Evolutionary conservation across 306 rosid genomes (phyloP), one percentile per base, ranked within the genome.

Genomic region (Mimosa pudica): DNA sequence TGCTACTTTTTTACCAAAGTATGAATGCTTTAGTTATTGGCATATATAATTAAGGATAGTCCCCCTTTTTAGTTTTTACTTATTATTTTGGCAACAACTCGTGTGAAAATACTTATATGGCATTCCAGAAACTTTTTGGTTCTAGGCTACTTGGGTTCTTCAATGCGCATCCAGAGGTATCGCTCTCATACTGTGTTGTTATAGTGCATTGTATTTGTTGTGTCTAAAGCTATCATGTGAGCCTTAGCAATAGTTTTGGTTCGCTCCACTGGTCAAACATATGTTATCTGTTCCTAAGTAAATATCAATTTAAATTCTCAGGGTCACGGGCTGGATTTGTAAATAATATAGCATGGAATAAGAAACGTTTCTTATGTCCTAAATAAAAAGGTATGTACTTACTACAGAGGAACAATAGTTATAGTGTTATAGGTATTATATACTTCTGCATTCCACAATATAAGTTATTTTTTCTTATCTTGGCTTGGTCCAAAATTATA

Each of bases 161-260:
- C 77, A 65, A 72, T 57, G 41, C 8, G 77, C 87, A 93, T 74
- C 92, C 90, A 5, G 81, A 89, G 92, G 97, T 93, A 85, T 54
- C n/a, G 6, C 60, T 57, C 46, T 30, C n/a, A 70, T 66, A 55
- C 58, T 70, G 44, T 38, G 6, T 47, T 77, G 70, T 52, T 72
- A 36, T 55, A 7, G 5, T 55, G 32, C 10, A 5, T n/a, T 69
- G 35, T 30, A 52, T 41, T 58, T 52, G 42, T 45, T 65, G 47
- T 30, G 17, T 60, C 18, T 49, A 51, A 45, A 54, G 38, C 14
- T 63, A 47, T 38, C n/a, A 55, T 24, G 51, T 38, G 58, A 14
- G 58, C 51, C 54, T 57, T 36, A 82, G 4, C 71, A 45, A 51
- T 77, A 51, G 68, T 57, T 17, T 73, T 60, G 51, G 45, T 42